A percentile compares a stretch with the other conserved stretches of the same genome.
Conservation (phyloP, 805 yeast genomes). For the Brettanomyces custersianus region DNA sequence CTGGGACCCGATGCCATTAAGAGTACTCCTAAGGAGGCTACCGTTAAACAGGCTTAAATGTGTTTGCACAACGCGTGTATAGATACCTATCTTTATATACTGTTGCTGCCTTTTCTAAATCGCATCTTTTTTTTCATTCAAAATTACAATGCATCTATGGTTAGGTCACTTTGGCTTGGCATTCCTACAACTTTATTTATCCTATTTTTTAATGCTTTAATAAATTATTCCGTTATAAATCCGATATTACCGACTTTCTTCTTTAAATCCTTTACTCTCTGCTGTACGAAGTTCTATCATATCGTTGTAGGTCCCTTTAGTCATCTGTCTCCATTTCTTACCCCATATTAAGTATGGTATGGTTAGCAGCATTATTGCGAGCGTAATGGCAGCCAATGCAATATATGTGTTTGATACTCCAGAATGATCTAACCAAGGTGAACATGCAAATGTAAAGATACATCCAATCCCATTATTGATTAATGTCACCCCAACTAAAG, state of each 20-base stretch:
- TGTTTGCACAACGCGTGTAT: too few relatives aligned
- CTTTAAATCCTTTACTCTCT: too few relatives aligned
- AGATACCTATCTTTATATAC: too few relatives aligned
- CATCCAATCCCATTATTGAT: conserved; percentile 58
- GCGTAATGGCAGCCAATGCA: conserved; percentile 50
- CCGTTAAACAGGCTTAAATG: too few relatives aligned
- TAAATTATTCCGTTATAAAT: too few relatives aligned
- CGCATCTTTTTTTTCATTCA: too few relatives aligned
- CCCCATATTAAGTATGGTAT: conserved; percentile 53
- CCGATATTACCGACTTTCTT: too few relatives aligned
- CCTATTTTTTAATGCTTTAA: too few relatives aligned
- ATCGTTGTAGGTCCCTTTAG: conserved; percentile 40
- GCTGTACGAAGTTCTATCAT: conserved; percentile 34
- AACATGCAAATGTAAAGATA: conserved; percentile 58
- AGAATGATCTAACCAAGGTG: conserved; percentile 47
- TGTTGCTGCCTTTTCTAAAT: too few relatives aligned
- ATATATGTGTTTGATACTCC: conserved; percentile 55
- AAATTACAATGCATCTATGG: too few relatives aligned
- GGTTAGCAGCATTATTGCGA: conserved; percentile 43
- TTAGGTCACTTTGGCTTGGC: too few relatives aligned
- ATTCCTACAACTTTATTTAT: too few relatives aligned
- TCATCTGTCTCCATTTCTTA: conserved; percentile 45
- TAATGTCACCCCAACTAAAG: conserved; percentile 56
- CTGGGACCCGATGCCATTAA: conserved; percentile 48
- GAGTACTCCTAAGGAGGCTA: not conserved